phyloP scores from a whole-genome alignment of 495 filamentous ascomycete species.

The Staphylotrichum longicolle region DNA sequence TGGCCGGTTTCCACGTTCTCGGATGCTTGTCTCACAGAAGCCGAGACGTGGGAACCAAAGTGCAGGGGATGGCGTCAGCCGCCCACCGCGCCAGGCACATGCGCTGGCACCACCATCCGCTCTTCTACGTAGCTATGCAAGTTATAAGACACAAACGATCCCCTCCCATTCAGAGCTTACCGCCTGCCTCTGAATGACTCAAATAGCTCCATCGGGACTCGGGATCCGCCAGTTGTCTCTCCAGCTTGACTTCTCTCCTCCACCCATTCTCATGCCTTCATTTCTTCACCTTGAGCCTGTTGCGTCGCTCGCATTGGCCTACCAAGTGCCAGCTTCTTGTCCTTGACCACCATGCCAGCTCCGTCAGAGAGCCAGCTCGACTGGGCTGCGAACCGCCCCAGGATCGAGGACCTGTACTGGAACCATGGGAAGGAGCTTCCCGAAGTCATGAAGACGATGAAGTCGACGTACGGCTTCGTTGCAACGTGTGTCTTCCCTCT shows the following conservation, averaged over 20 bases:
- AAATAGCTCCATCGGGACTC: no score
- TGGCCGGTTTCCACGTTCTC: neutral
- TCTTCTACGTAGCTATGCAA: neutral
- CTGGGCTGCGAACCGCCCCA: slow-evolving; percentile 22
- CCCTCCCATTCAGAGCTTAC: neutral
- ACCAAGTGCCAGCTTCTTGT: no score
- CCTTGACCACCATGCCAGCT: slow-evolving; percentile 9
- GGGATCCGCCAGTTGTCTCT: neutral
- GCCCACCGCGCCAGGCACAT: neutral
- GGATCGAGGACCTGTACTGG: slow-evolving; percentile 30
- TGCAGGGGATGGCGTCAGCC: slow-evolving; percentile 9
- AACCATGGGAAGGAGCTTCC: slow-evolving; percentile 16
- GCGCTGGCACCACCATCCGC: neutral
- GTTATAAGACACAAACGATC: neutral
- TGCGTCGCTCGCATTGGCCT: neutral
- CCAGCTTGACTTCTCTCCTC: neutral
- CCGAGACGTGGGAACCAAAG: neutral
- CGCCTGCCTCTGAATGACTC: no score
- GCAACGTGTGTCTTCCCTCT: slow-evolving; percentile 23
- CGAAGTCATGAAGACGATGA: slow-evolving; percentile 31
- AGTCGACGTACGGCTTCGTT: slow-evolving; percentile 16
- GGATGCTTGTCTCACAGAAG: neutral
- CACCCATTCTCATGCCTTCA: neutral
- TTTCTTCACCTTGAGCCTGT: neutral
- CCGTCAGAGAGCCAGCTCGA: slow-evolving; percentile 4